A percentile compares a stretch with the other conserved stretches of the same genome.
Conservation (phyloP, 371 early-diverging fungal genomes). For the Circinella umbellata region DNA sequence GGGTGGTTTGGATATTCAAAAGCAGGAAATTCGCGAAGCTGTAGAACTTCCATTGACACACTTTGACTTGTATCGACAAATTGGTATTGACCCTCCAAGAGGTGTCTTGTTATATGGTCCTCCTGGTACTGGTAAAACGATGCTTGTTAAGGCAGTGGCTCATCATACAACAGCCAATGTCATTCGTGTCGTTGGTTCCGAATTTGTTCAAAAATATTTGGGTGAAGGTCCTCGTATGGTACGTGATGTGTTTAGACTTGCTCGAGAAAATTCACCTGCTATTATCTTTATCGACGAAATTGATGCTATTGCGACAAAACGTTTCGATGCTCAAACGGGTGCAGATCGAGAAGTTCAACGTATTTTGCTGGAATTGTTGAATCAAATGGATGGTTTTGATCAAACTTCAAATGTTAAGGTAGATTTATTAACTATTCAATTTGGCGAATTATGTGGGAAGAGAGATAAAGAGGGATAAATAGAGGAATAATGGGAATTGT, state of each 20-base stretch:
- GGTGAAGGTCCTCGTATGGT: constrained; percentile 99
- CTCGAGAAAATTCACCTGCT: constrained; percentile 98
- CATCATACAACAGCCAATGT: constrained; percentile 99
- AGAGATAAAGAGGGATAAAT: not conserved
- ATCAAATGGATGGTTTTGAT: constrained; percentile 99
- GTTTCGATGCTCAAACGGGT: constrained; percentile 99
- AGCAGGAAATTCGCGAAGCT: constrained; percentile 99
- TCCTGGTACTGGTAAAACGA: constrained; percentile 98
- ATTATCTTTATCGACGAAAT: constrained; percentile 99
- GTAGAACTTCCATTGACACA: constrained; percentile 99
- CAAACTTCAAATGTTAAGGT: constrained; percentile 98
- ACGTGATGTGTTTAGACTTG: constrained; percentile 98
- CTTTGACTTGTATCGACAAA: constrained; percentile 99
- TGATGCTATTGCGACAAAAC: constrained; percentile 99
- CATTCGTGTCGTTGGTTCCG: constrained; percentile 99
- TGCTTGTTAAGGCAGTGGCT: constrained; percentile 99
- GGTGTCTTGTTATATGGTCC: constrained; percentile 99
- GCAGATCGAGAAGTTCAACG: constrained; percentile 99
- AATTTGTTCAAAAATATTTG: constrained; percentile 99
- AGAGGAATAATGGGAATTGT: not conserved
- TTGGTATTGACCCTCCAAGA: constrained; percentile 98
- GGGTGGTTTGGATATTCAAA: constrained; percentile 99
- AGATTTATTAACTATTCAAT: not conserved
- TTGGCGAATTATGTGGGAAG: not conserved
- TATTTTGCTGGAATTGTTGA: constrained; percentile 98